Percentiles rank a stretch among this genome's conserved stretches.
These are phyloP conservation scores for Quercus cerris DNA, from an alignment of 306 rosid genomes.

Conservation along the genomic window DNA sequence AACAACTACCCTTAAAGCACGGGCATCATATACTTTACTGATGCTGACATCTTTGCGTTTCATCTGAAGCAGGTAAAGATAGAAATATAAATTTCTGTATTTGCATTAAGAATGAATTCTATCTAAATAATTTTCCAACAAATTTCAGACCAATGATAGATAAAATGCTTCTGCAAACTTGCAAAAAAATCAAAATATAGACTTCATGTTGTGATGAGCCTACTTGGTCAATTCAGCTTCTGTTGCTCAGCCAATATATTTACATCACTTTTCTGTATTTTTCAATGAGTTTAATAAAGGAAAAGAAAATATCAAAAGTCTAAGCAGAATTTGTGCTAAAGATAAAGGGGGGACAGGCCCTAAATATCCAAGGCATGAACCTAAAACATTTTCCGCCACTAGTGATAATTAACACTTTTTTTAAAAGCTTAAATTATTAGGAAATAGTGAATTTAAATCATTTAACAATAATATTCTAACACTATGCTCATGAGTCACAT, in stretches of 20 bases:
- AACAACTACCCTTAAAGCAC: constrained; percentile 92
- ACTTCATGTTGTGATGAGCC: neutral
- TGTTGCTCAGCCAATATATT: neutral
- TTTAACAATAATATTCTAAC: too few relatives aligned
- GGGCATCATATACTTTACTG: constrained; percentile 83
- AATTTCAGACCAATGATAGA: neutral
- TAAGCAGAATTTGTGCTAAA: neutral
- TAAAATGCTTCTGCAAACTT: neutral
- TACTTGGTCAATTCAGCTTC: neutral
- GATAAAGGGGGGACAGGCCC: neutral
- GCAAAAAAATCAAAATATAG: neutral
- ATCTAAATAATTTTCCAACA: neutral
- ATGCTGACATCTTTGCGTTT: constrained; percentile 81
- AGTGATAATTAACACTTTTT: too few relatives aligned
- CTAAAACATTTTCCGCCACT: neutral
- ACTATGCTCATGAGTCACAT: too few relatives aligned
- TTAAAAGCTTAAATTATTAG: too few relatives aligned
- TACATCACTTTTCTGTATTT: neutral
- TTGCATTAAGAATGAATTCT: neutral
- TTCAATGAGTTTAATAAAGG: neutral
- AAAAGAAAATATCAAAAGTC: neutral
- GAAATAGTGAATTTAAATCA: too few relatives aligned
- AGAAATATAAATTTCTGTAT: constrained; percentile 13
- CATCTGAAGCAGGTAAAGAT: constrained; percentile 52
- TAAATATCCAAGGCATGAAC: neutral